These are phyloP conservation scores for Akanthomyces muscarius DNA, from an alignment of 2,329 filamentous ascomycete species.

Conservation along the genomic window DNA sequence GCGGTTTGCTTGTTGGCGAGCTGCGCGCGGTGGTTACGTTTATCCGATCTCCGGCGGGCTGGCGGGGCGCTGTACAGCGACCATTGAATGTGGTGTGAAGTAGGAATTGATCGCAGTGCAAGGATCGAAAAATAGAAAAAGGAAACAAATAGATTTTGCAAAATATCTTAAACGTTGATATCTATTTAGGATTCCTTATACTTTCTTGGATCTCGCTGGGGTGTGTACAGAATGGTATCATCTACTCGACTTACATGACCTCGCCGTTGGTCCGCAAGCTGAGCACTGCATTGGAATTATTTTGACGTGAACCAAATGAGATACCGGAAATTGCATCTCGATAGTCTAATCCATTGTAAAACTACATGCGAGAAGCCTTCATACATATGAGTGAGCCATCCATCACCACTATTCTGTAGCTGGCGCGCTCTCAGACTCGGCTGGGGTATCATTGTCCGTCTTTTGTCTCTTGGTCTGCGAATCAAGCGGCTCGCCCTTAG, in stretches of 20 bases:
- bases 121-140: no score
- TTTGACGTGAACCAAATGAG: neutral
- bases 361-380: neutral
- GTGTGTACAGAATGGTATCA: no score
- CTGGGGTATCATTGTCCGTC: slow-evolving; percentile 21
- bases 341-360: neutral
- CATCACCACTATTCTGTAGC: neutral
- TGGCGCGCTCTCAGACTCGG: slow-evolving; percentile 2
- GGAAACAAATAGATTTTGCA: no score
- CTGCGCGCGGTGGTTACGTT: slow-evolving; percentile 10
- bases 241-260: no score
- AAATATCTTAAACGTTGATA: no score
- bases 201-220: no score
- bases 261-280: neutral
- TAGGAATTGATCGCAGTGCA: no score
- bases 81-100: no score
- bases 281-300: neutral
- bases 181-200: no score
- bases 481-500: slow-evolving; percentile 47
- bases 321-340: neutral
- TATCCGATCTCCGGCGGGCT: slow-evolving; percentile 17
- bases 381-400: neutral
- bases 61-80: neutral
- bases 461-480: slow-evolving; percentile 43
- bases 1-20: slow-evolving; percentile 5